Conservation (phyloP, 2,329 filamentous ascomycete genomes). For the Xylariaceae sp. region DNA sequence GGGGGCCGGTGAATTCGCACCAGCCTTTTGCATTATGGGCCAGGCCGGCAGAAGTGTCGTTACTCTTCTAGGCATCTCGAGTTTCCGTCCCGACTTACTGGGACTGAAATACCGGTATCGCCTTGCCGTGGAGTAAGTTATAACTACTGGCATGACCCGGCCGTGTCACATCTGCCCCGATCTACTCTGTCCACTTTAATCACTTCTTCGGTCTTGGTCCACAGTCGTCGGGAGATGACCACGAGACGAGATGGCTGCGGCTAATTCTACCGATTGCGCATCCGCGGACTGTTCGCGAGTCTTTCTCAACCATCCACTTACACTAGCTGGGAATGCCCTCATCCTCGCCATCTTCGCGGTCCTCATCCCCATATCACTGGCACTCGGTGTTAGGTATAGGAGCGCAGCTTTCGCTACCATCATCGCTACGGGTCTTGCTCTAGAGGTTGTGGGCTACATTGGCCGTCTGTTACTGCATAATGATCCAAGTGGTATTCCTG, state of each 20-base stretch:
- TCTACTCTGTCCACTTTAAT: neutral
- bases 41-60: slow-evolving; percentile 4
- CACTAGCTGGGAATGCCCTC: slow-evolving; percentile 37
- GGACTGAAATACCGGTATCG: slow-evolving; percentile 1
- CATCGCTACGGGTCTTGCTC: slow-evolving; percentile 37
- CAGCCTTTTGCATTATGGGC: neutral
- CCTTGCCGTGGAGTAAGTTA: slow-evolving; percentile 2
- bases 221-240: slow-evolving; percentile 14
- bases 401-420: slow-evolving; percentile 39
- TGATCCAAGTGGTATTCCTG: slow-evolving; percentile 31
- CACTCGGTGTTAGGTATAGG: slow-evolving; percentile 37
- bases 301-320: slow-evolving; percentile 36
- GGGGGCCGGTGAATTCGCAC: slow-evolving; percentile 2
- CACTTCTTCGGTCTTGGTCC: slow-evolving; percentile 1
- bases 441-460: slow-evolving; percentile 44
- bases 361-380: slow-evolving; percentile 36
- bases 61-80: slow-evolving; percentile 10
- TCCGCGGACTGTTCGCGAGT: slow-evolving; percentile 19
- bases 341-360: slow-evolving; percentile 38
- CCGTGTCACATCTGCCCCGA: neutral
- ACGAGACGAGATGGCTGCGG: slow-evolving; percentile 24
- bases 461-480: slow-evolving; percentile 41
- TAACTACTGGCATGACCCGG: slow-evolving; percentile 8
- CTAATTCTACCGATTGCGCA: slow-evolving; percentile 21
- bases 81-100: slow-evolving; percentile 9